A percentile compares a stretch with the other conserved stretches of the same genome.
These are phyloP conservation scores for Verticillium dahliae DNA, from an alignment of 2,329 filamentous ascomycete species.

Conservation along the genomic window DNA sequence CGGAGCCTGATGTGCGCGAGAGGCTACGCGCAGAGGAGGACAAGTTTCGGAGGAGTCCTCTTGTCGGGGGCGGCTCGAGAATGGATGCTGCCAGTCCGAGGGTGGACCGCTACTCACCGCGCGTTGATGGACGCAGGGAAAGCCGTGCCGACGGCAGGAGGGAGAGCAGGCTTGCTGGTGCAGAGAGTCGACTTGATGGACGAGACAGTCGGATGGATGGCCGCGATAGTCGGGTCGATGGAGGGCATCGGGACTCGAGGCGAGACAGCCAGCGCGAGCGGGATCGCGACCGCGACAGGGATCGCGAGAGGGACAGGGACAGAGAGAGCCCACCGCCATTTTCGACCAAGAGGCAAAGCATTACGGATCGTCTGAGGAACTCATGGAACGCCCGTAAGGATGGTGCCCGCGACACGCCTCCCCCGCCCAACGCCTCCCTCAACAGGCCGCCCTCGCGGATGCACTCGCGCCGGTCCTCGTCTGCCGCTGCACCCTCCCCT, in stretches of 20 bases:
- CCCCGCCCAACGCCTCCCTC: conserved; percentile 2
- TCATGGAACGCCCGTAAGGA: conserved; percentile 11
- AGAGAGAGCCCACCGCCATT: conserved; percentile 14
- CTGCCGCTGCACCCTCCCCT: conserved; percentile 11
- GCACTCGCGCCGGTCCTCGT: conserved; percentile 8
- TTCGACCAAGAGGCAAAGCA: conserved; percentile 30
- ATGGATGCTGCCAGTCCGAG: background rate
- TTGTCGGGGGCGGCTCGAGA: background rate
- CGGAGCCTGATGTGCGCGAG: background rate
- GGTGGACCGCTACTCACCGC: background rate
- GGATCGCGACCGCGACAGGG: conserved; percentile 6
- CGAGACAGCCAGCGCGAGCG: conserved; percentile 8
- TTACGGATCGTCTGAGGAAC: conserved; percentile 30
- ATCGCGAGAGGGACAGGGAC: conserved; percentile 11
- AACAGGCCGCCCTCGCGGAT: background rate
- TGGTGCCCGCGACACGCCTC: conserved; percentile 7
- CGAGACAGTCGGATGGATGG: conserved; percentile 8
- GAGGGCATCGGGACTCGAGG: conserved; percentile 7
- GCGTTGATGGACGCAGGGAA: background rate
- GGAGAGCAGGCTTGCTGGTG: conserved; percentile 8
- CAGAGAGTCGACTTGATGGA: conserved; percentile 1
- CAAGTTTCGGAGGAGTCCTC: background rate
- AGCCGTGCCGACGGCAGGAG: background rate
- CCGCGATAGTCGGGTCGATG: conserved; percentile 3
- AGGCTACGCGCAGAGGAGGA: background rate